Evolutionary conservation across 176 grass and related monocot species (phyloP), one percentile per base, ranked within the genome.

Genomic region (Chrysopogon serrulatus): DNA sequence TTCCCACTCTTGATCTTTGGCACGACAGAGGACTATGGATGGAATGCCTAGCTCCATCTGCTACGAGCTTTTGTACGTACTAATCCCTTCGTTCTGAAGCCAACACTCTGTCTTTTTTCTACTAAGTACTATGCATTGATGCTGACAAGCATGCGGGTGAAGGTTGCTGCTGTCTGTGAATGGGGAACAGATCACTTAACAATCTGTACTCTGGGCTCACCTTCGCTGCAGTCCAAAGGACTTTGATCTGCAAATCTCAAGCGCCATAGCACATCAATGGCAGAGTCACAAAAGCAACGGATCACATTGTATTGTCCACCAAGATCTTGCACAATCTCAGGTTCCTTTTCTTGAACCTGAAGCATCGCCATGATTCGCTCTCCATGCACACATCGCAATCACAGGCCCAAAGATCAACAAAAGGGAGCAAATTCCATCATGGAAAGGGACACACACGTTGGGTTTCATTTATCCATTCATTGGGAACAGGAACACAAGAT

Each of bases 341-440:
- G 78, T 28, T 68, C 70, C 70, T 68, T 87, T 87, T 56, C 78
- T 59, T 81, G 43, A 74, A 74, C 43, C 32, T 65, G 84, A 86
- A 80, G 77, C 76, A 54, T 86, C 65, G 0, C 57, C 10, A 47
- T 47, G 64, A 31, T 64, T 80, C 41, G 6, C 71, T 65, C 42
- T 67, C 61, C 70, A 68, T 28, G 35, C 70, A 82, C 27, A 69
- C 79, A 39, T 69, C 71, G 1, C 47, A 68, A 23, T 81, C 78
- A 27, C 28, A 59, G 8, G 47, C 36, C 43, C 16, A 45, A 33
- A 32, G 39, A 84, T 80, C 30, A 66, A 74, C 4, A 65, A 10
- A 62, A 30, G n/a, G 8, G 47, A 37, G 16, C 0, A 36, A 39
- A 66, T 47, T 79, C 73, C 68, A 65, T 79, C 71, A 77, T 65